A percentile compares a stretch with the other conserved stretches of the same genome.
Conservation (phyloP, 495 filamentous ascomycete genomes). For the Penicillium coprophilum region DNA sequence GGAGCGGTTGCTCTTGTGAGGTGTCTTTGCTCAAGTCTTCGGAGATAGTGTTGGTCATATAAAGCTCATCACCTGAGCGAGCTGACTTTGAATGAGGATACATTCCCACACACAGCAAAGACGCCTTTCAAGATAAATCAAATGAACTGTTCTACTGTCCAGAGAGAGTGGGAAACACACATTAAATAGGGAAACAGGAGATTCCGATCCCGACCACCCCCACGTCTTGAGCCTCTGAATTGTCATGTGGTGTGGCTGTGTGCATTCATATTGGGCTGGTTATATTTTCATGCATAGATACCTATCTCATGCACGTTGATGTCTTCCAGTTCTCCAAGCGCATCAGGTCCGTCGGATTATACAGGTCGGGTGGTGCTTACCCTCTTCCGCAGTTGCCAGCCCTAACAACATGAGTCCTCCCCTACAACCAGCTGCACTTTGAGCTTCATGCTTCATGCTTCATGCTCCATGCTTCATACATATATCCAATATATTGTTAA, state of each 20-base stretch:
- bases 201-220: not conserved
- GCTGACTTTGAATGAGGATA: not conserved
- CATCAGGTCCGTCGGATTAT: not conserved
- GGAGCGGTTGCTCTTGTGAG: not conserved
- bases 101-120: not conserved
- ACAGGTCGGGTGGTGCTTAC: not conserved
- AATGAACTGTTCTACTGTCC: not conserved
- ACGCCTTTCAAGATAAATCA: not conserved
- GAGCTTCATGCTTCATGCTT: not conserved
- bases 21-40: not conserved
- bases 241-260: constrained; percentile 1
- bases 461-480: constrained; percentile 1
- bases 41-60: constrained; percentile 6
- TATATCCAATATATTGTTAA: constrained; percentile 14
- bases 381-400: not conserved
- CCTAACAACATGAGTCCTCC: not conserved
- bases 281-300: not conserved
- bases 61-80: not conserved
- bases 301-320: not conserved
- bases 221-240: not conserved
- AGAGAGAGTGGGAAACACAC: not conserved
- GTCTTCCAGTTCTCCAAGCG: not conserved
- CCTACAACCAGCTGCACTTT: too few species aligned
- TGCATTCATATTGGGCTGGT: not conserved
- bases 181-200: constrained; percentile 1